These are phyloP conservation scores for Ilyonectria destructans DNA, from an alignment of 2,329 filamentous ascomycete species.

Conservation along the genomic window DNA sequence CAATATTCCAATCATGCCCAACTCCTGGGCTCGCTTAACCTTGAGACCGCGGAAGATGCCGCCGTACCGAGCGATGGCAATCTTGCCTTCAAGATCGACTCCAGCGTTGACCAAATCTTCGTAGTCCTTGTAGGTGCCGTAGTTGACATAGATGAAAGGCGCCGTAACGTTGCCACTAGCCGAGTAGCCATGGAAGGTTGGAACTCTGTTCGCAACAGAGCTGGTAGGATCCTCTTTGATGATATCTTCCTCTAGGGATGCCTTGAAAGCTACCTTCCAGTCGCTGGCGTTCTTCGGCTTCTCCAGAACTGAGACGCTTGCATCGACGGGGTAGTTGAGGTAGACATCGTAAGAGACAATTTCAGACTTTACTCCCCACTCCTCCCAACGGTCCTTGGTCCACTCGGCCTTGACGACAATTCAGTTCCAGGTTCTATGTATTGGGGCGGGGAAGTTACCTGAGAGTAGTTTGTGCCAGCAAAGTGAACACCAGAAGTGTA, in stretches of 20 bases:
- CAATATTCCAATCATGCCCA: conserved; percentile 89
- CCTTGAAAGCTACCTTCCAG: conserved; percentile 82
- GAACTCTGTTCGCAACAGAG: conserved; percentile 79
- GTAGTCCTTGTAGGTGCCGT: conserved; percentile 89
- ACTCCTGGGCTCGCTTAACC: conserved; percentile 91
- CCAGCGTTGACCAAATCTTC: conserved; percentile 85
- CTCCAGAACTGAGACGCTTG: conserved; percentile 78
- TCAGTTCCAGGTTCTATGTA: conserved; percentile 16
- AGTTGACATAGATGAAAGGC: conserved; percentile 91
- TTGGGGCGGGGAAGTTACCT: conserved; percentile 59
- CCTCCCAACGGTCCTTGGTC: conserved; percentile 82
- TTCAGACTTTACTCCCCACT: conserved; percentile 77
- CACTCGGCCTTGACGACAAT: conserved; percentile 71
- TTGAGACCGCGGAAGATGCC: conserved; percentile 91
- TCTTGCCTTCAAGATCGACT: conserved; percentile 85
- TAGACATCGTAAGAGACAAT: conserved; percentile 84
- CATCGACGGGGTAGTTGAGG: conserved; percentile 83
- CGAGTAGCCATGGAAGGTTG: conserved; percentile 96
- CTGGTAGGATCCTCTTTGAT: conserved; percentile 88
- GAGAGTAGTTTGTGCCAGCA: conserved; percentile 83
- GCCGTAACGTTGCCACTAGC: conserved; percentile 93
- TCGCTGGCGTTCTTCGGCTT: conserved; percentile 53
- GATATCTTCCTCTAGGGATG: conserved; percentile 87
- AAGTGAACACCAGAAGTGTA: conserved; percentile 85
- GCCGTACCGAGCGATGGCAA: conserved; percentile 90